Evolutionary conservation across 73 alveolate genomes (phyloP).

Genomic region (Tetrahymena borealis): DNA sequence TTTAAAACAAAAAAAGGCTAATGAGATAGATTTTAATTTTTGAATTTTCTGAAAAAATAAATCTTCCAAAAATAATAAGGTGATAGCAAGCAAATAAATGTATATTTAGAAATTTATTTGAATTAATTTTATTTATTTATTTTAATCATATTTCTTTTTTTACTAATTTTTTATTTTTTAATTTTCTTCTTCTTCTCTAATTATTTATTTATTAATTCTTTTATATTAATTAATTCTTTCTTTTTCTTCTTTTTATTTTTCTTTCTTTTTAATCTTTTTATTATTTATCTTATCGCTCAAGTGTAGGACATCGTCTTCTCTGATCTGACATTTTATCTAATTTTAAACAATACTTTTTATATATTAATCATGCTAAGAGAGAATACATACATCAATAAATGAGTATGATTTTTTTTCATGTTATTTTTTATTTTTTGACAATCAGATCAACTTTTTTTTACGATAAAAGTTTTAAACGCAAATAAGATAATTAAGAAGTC

Average conservation of each 20-base stretch:
- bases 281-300: neutral
- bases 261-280: neutral
- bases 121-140: neutral
- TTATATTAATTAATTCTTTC: neutral
- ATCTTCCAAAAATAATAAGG: too few species aligned
- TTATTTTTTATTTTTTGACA: neutral
- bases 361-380: neutral
- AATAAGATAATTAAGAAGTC: neutral
- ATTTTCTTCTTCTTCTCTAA: neutral
- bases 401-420: neutral
- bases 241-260: neutral
- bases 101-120: too few species aligned
- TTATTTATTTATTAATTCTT: neutral
- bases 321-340: neutral
- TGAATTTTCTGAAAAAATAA: too few species aligned
- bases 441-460: neutral
- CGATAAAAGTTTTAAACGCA: neutral
- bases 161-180: neutral
- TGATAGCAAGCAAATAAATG: too few species aligned
- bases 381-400: neutral
- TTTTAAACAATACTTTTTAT: neutral
- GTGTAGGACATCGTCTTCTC: conserved; percentile 4
- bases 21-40: too few species aligned
- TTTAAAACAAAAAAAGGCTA: too few species aligned
- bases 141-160: neutral